These are phyloP conservation scores for Lachancea sp. DNA, from an alignment of 805 yeast species.

Conservation along the genomic window DNA sequence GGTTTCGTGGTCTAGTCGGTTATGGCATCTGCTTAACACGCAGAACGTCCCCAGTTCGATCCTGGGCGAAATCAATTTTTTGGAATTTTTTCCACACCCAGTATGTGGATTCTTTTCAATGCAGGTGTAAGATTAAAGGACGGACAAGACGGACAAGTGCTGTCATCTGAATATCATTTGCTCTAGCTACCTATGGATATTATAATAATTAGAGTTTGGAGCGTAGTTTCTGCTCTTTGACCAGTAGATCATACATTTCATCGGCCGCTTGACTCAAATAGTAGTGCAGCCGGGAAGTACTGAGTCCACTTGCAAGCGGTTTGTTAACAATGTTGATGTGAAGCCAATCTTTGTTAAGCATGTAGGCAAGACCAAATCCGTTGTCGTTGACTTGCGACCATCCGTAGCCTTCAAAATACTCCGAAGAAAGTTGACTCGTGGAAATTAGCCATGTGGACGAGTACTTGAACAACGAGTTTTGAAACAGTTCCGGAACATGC, in stretches of 20 bases:
- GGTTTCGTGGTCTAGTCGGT: slow-evolving; percentile 99
- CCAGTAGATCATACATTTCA: slow-evolving; percentile 54
- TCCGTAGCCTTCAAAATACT: slow-evolving; percentile 85
- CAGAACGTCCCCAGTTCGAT: slow-evolving; percentile 99
- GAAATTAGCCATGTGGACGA: slow-evolving; percentile 82
- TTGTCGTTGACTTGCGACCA: slow-evolving; percentile 92
- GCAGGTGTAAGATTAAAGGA: too few relatives aligned
- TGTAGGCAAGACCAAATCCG: slow-evolving; percentile 91
- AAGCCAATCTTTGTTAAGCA: slow-evolving; percentile 78
- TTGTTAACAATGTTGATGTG: slow-evolving; percentile 75
- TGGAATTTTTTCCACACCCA: too few relatives aligned
- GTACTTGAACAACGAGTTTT: slow-evolving; percentile 69
- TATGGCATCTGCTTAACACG: slow-evolving; percentile 99
- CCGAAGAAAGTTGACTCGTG: slow-evolving; percentile 83
- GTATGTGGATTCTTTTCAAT: too few relatives aligned
- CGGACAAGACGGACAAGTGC: too few relatives aligned
- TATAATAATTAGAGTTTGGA: slow-evolving; percentile 2
- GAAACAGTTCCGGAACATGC: slow-evolving; percentile 57
- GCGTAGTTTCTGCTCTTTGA: slow-evolving; percentile 1
- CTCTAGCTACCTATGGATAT: neutral
- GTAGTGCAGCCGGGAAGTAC: slow-evolving; percentile 44
- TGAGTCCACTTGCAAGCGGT: slow-evolving; percentile 34
- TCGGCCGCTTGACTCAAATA: slow-evolving; percentile 73
- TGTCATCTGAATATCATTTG: too few relatives aligned
- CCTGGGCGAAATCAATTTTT: slow-evolving; percentile 95